A percentile compares a stretch with the other conserved stretches of the same genome.
Evolutionary conservation across 208 protist species (phyloP).

Genomic region (Blastocrithidia nonstop): DNA sequence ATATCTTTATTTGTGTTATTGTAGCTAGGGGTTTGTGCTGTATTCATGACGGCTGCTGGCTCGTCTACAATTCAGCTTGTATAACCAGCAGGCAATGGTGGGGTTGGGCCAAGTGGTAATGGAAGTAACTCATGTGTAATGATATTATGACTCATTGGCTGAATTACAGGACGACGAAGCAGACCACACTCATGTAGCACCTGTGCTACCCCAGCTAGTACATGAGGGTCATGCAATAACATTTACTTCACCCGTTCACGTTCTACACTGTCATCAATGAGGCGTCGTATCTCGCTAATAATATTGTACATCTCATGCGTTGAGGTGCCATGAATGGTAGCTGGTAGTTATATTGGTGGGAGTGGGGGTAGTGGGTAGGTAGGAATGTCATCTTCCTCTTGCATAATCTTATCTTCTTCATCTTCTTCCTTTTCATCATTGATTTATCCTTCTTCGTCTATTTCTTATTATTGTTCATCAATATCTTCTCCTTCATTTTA

Average conservation of each 20-base stretch:
- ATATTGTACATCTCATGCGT: constrained; percentile 52
- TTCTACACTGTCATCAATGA: constrained; percentile 37
- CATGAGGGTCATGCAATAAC: constrained; percentile 34
- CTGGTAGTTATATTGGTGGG: constrained; percentile 22
- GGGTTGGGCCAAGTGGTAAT: constrained; percentile 21
- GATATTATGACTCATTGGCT: constrained; percentile 15
- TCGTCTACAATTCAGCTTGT: constrained; percentile 36
- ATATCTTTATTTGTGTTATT: no score
- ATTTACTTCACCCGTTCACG: constrained; percentile 33
- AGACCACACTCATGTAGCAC: constrained; percentile 52
- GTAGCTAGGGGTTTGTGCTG: no score
- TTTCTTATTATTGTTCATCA: constrained; percentile 9
- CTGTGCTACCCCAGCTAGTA: constrained; percentile 40
- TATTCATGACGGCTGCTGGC: no score
- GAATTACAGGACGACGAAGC: constrained; percentile 21
- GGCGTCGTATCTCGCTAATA: constrained; percentile 36
- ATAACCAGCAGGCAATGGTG: constrained; percentile 36
- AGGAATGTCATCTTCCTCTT: constrained; percentile 16
- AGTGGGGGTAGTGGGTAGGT: constrained; percentile 34
- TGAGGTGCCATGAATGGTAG: constrained; percentile 29
- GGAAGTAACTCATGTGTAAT: constrained; percentile 17
- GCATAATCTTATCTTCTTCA: constrained; percentile 14
- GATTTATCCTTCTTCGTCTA: constrained; percentile 6
- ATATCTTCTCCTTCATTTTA: constrained; percentile 3
- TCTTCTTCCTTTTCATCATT: constrained; percentile 6